Conservation (phyloP, 2,329 filamentous ascomycete genomes). For the Neonectria faginata region DNA sequence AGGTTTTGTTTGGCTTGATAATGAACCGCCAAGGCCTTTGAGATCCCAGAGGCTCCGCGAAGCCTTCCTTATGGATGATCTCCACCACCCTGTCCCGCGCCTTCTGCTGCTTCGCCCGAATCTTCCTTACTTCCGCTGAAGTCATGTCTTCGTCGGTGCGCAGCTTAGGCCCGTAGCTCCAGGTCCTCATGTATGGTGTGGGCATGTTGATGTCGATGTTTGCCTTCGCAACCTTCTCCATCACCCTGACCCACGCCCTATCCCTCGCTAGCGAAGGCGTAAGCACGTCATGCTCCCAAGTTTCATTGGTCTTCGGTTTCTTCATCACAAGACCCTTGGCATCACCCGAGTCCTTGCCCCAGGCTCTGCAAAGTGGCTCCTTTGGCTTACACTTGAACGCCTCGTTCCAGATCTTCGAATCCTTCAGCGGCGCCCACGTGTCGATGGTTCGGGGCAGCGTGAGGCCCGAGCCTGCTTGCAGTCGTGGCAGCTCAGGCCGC, state of each 20-base stretch:
- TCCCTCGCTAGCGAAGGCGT: not conserved
- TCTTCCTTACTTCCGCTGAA: not conserved
- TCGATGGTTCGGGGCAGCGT: slow-evolving; percentile 34
- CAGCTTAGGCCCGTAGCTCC: not conserved
- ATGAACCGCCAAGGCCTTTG: not conserved
- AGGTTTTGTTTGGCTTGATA: not conserved
- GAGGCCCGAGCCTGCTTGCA: not conserved
- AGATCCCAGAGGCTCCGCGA: not conserved
- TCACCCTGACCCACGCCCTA: not conserved
- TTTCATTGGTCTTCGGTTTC: not conserved
- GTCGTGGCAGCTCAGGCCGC: not conserved
- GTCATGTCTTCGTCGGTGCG: not conserved
- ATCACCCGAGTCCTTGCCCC: slow-evolving; percentile 2
- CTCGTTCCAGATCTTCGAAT: slow-evolving; percentile 31
- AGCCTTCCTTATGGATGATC: not conserved
- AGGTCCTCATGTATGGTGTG: not conserved
- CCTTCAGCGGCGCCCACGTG: slow-evolving; percentile 25
- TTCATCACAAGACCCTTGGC: not conserved
- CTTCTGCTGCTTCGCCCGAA: not conserved
- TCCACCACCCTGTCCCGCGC: not conserved
- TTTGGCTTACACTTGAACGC: slow-evolving; percentile 32
- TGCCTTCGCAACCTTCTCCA: not conserved
- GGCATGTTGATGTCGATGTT: not conserved
- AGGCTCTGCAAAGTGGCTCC: slow-evolving; percentile 27
- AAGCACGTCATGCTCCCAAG: not conserved